These are phyloP conservation scores for Schizothecium vesticola DNA, from an alignment of 495 filamentous ascomycete genomes.

Conservation along the genomic window DNA sequence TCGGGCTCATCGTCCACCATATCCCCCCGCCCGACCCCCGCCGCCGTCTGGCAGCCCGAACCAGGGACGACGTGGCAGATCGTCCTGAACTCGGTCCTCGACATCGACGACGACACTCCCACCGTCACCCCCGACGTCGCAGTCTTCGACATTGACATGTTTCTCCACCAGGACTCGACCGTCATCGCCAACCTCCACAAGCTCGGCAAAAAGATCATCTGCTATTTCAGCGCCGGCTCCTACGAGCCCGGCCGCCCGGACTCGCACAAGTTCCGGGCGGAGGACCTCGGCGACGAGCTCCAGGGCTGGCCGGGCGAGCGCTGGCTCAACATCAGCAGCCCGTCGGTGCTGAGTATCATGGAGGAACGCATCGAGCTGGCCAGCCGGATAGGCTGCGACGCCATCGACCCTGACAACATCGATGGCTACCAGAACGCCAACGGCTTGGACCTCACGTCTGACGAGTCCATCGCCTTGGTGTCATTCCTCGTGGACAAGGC, in stretches of 20 bases:
- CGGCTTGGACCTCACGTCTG: slow-evolving; percentile 50
- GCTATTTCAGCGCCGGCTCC: slow-evolving; percentile 68
- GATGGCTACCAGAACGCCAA: slow-evolving; percentile 57
- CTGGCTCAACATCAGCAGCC: slow-evolving; percentile 57
- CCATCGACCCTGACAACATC: slow-evolving; percentile 67
- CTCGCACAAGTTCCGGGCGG: slow-evolving; percentile 41
- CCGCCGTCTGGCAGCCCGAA: slow-evolving; percentile 19
- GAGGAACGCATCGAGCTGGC: slow-evolving; percentile 50
- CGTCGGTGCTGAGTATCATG: slow-evolving; percentile 58
- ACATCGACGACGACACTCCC: slow-evolving; percentile 26
- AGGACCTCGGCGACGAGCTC: slow-evolving; percentile 50
- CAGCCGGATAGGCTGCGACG: slow-evolving; percentile 58
- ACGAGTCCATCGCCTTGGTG: slow-evolving; percentile 53
- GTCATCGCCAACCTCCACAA: slow-evolving; percentile 22
- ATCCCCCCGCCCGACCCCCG: slow-evolving; percentile 4
- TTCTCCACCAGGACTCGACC: slow-evolving; percentile 20
- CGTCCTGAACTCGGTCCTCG: slow-evolving; percentile 29
- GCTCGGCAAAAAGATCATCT: slow-evolving; percentile 48
- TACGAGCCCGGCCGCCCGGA: slow-evolving; percentile 55
- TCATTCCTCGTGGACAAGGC: slow-evolving; percentile 54
- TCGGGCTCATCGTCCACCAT: background rate
- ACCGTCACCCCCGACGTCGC: slow-evolving; percentile 25
- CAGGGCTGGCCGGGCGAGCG: slow-evolving; percentile 61
- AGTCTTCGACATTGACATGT: slow-evolving; percentile 29
- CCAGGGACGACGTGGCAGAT: slow-evolving; percentile 25